Evolutionary conservation across 441 rosid species (phyloP), one percentile per base, ranked within the genome.

Genomic region (Corymbia calophylla): DNA sequence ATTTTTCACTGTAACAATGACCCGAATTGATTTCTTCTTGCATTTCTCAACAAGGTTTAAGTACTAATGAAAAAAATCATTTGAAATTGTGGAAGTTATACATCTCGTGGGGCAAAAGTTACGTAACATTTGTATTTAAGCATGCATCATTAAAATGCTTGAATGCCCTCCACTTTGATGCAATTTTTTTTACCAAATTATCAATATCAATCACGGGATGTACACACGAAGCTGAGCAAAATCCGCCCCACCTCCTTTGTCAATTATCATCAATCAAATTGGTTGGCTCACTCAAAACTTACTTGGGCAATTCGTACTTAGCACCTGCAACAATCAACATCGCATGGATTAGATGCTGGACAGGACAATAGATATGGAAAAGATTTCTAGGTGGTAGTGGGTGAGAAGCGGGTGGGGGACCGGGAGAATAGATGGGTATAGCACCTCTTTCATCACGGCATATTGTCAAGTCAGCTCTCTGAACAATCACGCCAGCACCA

Each of bases 401-500:
- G 0, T 23, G 4, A 53, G 87, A n/a, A n/a, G 25, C 5, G 0
- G 35, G 31, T 19, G 14, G n/a, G 54, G 4, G 32, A 62, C 62
- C 21, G 44, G 1, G 60, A 62, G 66, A 13, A 44, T 18, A 47
- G 80, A 86, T 54, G 32, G 51, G 86, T 56, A 8, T 14, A 4
- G 53, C 87, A 96, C 99, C 99, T 95, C 98, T 95, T 90, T 97
- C 98, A 89, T 97, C 99, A 87, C 96, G 97, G 93, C 99, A 96
- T 87, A 91, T 48, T 49, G 99, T 95, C 93, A 97, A 92, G 93
- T 95, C 99, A 55, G 94, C 93, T 93, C 58, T 94, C 91, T 97
- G 97, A 90, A 95, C 92, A 55, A 96, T 97, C 90, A 96, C 95
- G 16, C 99, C 98, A 27, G 98, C 98, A 49, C 99, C 94, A 53